Percentiles rank a stretch among this genome's conserved stretches.
Conservation (phyloP, 345 rosid genomes). For the Aquilaria sinensis region DNA sequence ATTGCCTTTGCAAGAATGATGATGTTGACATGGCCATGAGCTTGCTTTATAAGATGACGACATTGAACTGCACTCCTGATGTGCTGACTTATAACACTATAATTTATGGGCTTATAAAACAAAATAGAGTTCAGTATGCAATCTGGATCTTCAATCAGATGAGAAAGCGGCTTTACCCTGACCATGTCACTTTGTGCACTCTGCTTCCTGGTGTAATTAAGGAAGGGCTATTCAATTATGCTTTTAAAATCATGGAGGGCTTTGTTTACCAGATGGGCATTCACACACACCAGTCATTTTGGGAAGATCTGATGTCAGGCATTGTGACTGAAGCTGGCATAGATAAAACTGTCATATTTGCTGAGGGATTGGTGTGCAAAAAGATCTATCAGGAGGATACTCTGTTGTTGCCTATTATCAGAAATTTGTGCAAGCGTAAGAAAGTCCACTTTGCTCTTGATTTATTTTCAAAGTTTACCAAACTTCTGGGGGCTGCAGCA, state of each 20-base stretch:
- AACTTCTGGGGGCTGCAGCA: constrained; percentile 45
- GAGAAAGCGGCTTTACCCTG: constrained; percentile 72
- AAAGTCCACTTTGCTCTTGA: constrained; percentile 42
- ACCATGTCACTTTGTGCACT: constrained; percentile 76
- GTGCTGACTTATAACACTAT: constrained; percentile 78
- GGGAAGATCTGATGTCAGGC: constrained; percentile 76
- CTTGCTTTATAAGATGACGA: constrained; percentile 57
- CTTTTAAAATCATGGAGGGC: constrained; percentile 51
- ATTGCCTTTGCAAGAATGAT: constrained; percentile 91
- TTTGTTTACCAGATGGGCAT: constrained; percentile 38
- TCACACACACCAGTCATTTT: constrained; percentile 28
- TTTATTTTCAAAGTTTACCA: constrained; percentile 52
- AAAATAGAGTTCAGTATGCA: constrained; percentile 45
- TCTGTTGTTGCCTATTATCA: constrained; percentile 55
- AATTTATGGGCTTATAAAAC: constrained; percentile 67
- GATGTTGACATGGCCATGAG: constrained; percentile 64
- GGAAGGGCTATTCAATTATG: constrained; percentile 50
- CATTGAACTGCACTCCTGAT: constrained; percentile 62
- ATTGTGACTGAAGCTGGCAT: constrained; percentile 54
- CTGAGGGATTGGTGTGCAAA: constrained; percentile 49
- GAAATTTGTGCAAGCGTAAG: constrained; percentile 51
- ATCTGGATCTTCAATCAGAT: constrained; percentile 84
- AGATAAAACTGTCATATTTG: constrained; percentile 49
- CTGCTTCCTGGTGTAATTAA: constrained; percentile 79
- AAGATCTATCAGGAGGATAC: constrained; percentile 51